A percentile compares a stretch with the other conserved stretches of the same genome.
Evolutionary conservation across 2,329 filamentous ascomycete genomes (phyloP).

Genomic region (Hawksworthiomyces lignivorus): DNA sequence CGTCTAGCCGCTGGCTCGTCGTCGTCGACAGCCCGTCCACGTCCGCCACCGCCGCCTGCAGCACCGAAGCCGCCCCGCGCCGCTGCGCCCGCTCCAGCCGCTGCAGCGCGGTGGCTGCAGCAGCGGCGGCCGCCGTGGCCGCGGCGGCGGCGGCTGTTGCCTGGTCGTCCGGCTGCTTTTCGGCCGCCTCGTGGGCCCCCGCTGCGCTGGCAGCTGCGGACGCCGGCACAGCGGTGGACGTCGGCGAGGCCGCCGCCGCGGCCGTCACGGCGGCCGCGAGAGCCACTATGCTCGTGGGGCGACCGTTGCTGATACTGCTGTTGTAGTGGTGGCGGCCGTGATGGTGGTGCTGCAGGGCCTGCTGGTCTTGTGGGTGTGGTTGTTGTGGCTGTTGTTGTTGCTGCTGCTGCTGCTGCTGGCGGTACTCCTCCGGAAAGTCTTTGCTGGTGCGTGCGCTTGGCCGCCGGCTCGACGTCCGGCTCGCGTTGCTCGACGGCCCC

Average conservation of each 20-base stretch:
- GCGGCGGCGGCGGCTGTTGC: background rate
- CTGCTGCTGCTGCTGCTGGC: background rate
- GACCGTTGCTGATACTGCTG: slow-evolving; percentile 3
- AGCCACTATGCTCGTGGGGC: slow-evolving; percentile 10
- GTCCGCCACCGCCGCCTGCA: slow-evolving; percentile 9
- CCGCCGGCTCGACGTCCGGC: slow-evolving; percentile 11
- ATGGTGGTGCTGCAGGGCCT: background rate
- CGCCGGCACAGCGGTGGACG: background rate
- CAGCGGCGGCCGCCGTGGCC: slow-evolving; percentile 2
- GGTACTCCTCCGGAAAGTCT: background rate
- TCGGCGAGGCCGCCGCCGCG: slow-evolving; percentile 5
- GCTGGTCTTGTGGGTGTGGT: background rate
- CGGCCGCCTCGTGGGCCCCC: background rate
- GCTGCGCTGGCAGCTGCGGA: background rate
- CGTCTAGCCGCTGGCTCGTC: slow-evolving; percentile 60
- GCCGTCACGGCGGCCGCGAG: slow-evolving; percentile 8
- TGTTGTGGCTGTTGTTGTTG: background rate
- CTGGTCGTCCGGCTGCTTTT: background rate
- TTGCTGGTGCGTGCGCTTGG: slow-evolving; percentile 6
- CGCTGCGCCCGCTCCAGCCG: slow-evolving; percentile 9
- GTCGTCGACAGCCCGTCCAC: slow-evolving; percentile 37
- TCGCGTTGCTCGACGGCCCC: background rate
- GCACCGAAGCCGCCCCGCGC: slow-evolving; percentile 9
- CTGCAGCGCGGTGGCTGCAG: slow-evolving; percentile 15
- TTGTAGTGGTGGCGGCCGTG: background rate